Evolutionary conservation across 129 eudicot genomes (phyloP), one percentile per base, ranked within the genome.

Genomic region (Tagetes patula): DNA sequence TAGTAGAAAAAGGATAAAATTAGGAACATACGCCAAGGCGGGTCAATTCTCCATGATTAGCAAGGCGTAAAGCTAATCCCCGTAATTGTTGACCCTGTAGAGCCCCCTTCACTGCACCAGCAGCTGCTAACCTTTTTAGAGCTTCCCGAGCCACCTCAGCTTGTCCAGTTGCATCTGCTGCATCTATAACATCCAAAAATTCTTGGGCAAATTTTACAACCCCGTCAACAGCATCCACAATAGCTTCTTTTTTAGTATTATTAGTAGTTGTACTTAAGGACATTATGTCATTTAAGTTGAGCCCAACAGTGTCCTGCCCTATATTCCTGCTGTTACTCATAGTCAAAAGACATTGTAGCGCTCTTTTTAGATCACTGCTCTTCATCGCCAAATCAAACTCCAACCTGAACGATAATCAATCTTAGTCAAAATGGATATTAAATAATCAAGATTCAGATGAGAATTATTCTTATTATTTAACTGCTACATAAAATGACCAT

Each of bases 141-240:
- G 98, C 98, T 78, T 94, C 98, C 3, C 98, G 93, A 39, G 98
- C 98, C 63, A 94, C 88, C 43, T 90, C 98, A 50, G 80, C 84
- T 85, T 94, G 98, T 38, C 85, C 98, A 40, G 98, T 94, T 65
- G 98, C 98, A 88, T 94, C 98, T 30, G 98, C 98, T 70, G 98
- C 97, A 83, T 94, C 98, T 67, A 90, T 88, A 67, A 94, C 88
- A 55, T 84, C 96, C 80, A 94, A 70, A 73, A 94, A 94, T 70
- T 94, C 96, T 72, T 86, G 92, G 1, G 89, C 97, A 73, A 79
- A 94, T 73, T 94, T 94, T 27, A 86, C 96, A 32, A 94, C 89
- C 65, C 98, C 98, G 65, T 94, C 93, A 31, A 94, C 98, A 66
- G 98, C 98, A 54, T 94, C 98, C 72, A 94, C 96, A 70, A 94